phyloP scores from a whole-genome alignment of 2,329 filamentous ascomycete species.

The Fusarium sp. region DNA sequence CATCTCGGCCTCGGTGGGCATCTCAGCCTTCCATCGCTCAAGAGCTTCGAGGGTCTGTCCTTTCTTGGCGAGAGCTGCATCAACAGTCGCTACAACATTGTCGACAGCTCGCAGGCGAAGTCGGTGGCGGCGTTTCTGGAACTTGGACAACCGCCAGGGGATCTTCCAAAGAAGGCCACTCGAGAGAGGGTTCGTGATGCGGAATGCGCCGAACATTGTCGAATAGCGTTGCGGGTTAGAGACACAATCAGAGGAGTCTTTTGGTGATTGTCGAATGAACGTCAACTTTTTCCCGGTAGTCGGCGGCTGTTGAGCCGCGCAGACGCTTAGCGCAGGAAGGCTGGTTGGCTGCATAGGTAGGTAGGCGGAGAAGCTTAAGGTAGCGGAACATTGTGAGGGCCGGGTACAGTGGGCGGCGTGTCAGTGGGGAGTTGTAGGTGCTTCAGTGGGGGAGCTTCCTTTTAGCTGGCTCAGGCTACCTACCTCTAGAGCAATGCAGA shows the following conservation, averaged over 20 bases:
- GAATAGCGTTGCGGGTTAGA: slow-evolving; percentile 15
- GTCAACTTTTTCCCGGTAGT: slow-evolving; percentile 36
- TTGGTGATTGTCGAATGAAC: slow-evolving; percentile 30
- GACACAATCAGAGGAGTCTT: slow-evolving; percentile 14
- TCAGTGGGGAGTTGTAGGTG: not conserved
- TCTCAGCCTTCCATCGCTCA: slow-evolving; percentile 91
- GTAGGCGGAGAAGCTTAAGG: slow-evolving; percentile 2
- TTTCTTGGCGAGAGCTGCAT: slow-evolving; percentile 77
- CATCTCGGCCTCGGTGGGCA: slow-evolving; percentile 97
- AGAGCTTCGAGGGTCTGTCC: slow-evolving; percentile 78
- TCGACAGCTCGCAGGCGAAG: slow-evolving; percentile 86
- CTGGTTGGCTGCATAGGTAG: slow-evolving; percentile 23
- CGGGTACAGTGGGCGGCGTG: slow-evolving; percentile 7
- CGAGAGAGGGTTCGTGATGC: slow-evolving; percentile 77
- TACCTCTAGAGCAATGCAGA: not conserved
- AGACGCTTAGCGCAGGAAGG: slow-evolving; percentile 2
- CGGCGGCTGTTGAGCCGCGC: slow-evolving; percentile 26
- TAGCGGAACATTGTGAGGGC: slow-evolving; percentile 43
- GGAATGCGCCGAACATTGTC: slow-evolving; percentile 85
- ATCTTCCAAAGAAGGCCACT: slow-evolving; percentile 95
- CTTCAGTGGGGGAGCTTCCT: not conserved
- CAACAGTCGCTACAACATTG: slow-evolving; percentile 82
- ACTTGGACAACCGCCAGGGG: slow-evolving; percentile 91
- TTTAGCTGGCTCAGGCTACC: not conserved
- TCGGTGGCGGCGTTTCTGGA: slow-evolving; percentile 89